Evolutionary conservation across 352 stramenopile species (phyloP), one percentile per base, ranked within the genome.

Genomic region (Phytopythium delawarense): DNA sequence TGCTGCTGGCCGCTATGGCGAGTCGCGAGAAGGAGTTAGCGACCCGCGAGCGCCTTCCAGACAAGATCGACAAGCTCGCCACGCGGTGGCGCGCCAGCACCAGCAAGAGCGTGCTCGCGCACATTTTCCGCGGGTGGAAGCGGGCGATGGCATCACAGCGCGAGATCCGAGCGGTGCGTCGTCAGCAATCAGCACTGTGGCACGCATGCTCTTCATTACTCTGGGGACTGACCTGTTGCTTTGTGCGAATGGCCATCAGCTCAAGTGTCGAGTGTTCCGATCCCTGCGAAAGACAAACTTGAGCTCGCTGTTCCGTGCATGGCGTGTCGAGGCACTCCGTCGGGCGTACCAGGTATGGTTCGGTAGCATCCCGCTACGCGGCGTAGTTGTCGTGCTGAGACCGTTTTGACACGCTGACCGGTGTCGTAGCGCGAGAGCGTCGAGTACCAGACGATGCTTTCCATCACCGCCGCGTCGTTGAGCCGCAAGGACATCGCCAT

Each of bases 381-480:
- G 2, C 30, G 4, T 23, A 4, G 13, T 13, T 9, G 20, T 11
- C 42, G n/a, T 15, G 9, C 9, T 49, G 7, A 49, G 4, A 18
- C 42, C 15, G 12, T 25, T 11, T 15, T 21, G n/a, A 7, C 42
- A 25, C 21, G 25, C 46, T 51, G 25, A 5, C 45, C 7, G 51
- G 1, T 12, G 15, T 25, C 23, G 12, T 58, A 81, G 62, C 79
- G 83, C 11, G 82, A 92, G 61, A 92, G 79, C 35, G 68, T 74
- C 39, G 84, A 94, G 53, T 91, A 91, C 64, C 82, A 94, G 67
- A 76, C 79, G n/a, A 91, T 91, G 80, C 63, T 91, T 21, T 91
- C 83, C 0, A 79, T 91, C 66, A 91, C 82, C 5, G 79, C 81
- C 18, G 72, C 84, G 45, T 89, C 83, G 20, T 70, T 91, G 16